These are phyloP conservation scores for Crucibulum laeve DNA, from an alignment of 768 basidiomycete species.

Conservation along the genomic window DNA sequence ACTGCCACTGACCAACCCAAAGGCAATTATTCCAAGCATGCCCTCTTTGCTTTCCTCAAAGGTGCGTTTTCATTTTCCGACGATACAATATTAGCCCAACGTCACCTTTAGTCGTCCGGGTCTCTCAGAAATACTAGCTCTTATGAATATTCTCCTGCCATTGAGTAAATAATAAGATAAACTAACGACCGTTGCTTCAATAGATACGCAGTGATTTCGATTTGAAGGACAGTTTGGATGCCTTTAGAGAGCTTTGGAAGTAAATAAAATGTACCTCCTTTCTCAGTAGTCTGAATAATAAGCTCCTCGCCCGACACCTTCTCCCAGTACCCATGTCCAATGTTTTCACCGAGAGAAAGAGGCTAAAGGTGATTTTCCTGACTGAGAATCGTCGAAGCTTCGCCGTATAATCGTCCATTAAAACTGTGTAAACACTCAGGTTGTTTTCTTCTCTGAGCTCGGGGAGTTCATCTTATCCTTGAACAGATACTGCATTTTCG, in stretches of 20 bases:
- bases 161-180: background rate
- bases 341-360: conserved; percentile 36
- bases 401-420: too few species aligned
- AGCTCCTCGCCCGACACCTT: conserved; percentile 11
- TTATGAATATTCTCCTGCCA: conserved; percentile 41
- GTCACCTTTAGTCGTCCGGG: conserved; percentile 53
- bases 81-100: background rate
- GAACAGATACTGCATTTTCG: too few species aligned
- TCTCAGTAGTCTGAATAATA: conserved; percentile 25
- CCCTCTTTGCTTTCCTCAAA: conserved; percentile 70
- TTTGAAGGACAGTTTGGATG: conserved; percentile 34
- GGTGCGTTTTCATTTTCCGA: conserved; percentile 29
- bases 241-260: conserved; percentile 33
- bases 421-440: too few species aligned
- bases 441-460: too few species aligned
- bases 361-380: conserved; percentile 49
- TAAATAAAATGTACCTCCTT: conserved; percentile 37
- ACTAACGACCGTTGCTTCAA: conserved; percentile 6
- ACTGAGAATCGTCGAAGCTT: conserved; percentile 39
- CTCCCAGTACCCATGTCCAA: conserved; percentile 25
- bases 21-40: conserved; percentile 84
- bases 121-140: conserved; percentile 64
- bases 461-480: too few species aligned
- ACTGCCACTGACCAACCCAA: conserved; percentile 73
- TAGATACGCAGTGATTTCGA: conserved; percentile 22